A percentile compares a stretch with the other conserved stretches of the same genome.
These are phyloP conservation scores for Dunaliella salina DNA, from an alignment of 163 green algal species.

Conservation along the genomic window DNA sequence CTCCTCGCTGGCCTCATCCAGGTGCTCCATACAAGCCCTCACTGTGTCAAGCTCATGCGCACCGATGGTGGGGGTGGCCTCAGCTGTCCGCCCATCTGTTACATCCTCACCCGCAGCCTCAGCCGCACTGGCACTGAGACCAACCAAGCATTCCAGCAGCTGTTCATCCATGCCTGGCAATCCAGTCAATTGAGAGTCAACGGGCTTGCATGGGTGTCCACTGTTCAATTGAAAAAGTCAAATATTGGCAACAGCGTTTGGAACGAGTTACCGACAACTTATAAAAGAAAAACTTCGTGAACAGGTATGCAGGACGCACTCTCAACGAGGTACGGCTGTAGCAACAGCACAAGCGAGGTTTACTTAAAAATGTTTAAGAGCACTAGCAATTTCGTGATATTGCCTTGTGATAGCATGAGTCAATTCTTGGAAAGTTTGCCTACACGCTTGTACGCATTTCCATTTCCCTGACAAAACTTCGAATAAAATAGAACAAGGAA, in stretches of 20 bases:
- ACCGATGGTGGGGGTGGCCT: background rate
- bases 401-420: no score
- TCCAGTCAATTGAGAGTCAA: background rate
- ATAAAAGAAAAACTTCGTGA: background rate
- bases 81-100: background rate
- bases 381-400: no score
- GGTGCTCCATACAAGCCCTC: background rate
- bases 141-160: background rate
- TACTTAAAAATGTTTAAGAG: no score
- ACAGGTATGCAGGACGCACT: background rate
- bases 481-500: no score
- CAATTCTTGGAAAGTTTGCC: no score
- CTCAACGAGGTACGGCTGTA: background rate
- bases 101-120: background rate
- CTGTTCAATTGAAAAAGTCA: background rate
- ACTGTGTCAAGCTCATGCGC: background rate
- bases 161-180: background rate
- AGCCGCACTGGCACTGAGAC: background rate
- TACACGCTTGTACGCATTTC: no score
- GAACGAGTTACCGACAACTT: background rate
- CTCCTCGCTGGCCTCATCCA: constrained; percentile 2
- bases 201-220: background rate
- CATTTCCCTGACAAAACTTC: no score
- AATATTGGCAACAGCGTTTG: background rate
- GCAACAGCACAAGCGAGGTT: no score